Base-by-base conservation (phyloP, 1,284 basidiomycete genomes). In the Termitomyces sp. region DNA sequence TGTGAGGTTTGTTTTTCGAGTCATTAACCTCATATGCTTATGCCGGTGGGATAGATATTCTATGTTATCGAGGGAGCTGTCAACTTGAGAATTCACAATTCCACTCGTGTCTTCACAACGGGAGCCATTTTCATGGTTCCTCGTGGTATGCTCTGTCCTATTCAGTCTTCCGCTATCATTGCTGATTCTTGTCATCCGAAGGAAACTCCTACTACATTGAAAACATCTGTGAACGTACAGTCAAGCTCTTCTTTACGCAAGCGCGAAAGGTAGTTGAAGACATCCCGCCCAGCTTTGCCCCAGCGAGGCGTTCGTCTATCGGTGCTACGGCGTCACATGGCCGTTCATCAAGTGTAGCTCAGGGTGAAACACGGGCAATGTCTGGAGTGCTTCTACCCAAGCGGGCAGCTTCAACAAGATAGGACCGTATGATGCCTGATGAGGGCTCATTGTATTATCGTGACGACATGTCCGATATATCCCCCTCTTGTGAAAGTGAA, bases 41-140 rank as follows among this genome's bases (percentile, higher is more conserved):
- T 34, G 11, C 63, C 5, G 19, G 19, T 19, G 21, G 3, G 26
- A 9, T 64, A 97, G 93, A 80, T 94, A 0, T 95, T 97, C 72
- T 93, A 85, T 66, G 82, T 94, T 39, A 80, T 92, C 48, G 80
- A 89, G 68, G 97, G 96, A 9, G 92, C 92, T 0, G 86, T 98
- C 21, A 85, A 86, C 47, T 85, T 97, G 53, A 86, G 81, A 53
- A 78, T 98, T 6, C 88, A 96, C 68, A 77, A 88, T 30, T 87
- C 86, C 4, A 83, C 76, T 46, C 86, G 91, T 62, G 70, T 92
- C 35, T 78, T 98, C 44, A 80, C 88, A 7, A 84, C 87, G 2
- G 93, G 91, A 9, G 93, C 86, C 9, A 88, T 88, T 80, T 96
- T 97, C 67, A 78, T 97, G 62, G 86, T 97, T 18, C 95, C 95